phyloP scores from a whole-genome alignment of 2,329 filamentous ascomycete species.

The Neopestalotiopsis sp. region DNA sequence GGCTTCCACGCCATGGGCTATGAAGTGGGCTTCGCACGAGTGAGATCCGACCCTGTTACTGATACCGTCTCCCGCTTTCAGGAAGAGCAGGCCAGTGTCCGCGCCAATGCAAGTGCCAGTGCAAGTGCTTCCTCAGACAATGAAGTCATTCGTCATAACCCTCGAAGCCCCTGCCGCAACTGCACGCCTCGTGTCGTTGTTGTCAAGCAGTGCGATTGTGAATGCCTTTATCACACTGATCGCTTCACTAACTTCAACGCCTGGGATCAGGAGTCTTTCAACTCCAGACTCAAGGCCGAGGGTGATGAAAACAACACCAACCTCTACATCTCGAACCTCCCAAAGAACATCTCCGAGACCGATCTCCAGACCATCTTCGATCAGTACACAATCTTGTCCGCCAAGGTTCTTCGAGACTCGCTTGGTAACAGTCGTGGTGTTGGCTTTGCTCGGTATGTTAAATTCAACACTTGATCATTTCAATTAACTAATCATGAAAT shows the following conservation, averaged over 20 bases:
- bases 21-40: constrained; percentile 95
- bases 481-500: background rate
- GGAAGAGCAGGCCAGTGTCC: background rate
- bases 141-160: background rate
- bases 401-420: constrained; percentile 91
- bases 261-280: constrained; percentile 83
- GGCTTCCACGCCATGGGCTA: constrained; percentile 95
- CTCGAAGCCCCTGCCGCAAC: background rate
- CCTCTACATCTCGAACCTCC: constrained; percentile 96
- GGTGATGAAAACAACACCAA: constrained; percentile 91
- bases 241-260: constrained; percentile 21
- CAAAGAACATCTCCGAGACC: constrained; percentile 88
- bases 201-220: constrained; percentile 16
- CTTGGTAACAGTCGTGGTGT: constrained; percentile 95
- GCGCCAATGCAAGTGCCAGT: constrained; percentile 2
- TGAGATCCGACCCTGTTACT: constrained; percentile 46
- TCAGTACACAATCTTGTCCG: constrained; percentile 84
- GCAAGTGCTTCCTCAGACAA: background rate
- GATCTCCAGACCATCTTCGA: constrained; percentile 80
- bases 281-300: constrained; percentile 95
- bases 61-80: background rate
- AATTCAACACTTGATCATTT: constrained; percentile 19
- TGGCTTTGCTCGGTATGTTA: constrained; percentile 87
- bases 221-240: constrained; percentile 5
- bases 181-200: background rate